Evolutionary conservation across 108 stramenopile genomes (phyloP), one percentile per base, ranked within the genome.

Genomic region (Cyclotella baltica): DNA sequence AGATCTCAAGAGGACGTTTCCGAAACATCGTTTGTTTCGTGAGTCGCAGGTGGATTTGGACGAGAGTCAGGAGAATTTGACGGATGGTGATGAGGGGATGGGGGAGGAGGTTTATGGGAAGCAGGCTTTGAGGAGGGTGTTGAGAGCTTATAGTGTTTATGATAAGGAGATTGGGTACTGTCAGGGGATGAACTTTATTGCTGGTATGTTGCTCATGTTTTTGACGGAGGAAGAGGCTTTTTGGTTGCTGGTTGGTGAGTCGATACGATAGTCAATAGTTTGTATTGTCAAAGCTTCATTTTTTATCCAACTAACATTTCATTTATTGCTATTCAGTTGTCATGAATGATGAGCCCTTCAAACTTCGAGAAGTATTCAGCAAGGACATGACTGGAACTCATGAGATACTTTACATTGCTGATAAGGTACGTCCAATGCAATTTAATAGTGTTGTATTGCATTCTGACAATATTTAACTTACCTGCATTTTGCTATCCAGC

Each of bases 151-250:
- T 65, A 87, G 91, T 58, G 69, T 89, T 29, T 85, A 92, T 64
- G 98, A 98, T 62, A 73, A 52, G 13, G 93, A 96, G 67, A 87
- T 97, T 20, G 96, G 97, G 4, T 98, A 98, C 72, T 98, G 98
- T 67, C 98, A 98, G 70, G 98, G 98, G 23, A 96, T 98, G 96
- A 95, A 94, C 62, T 98, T 95, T 75, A 89, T 98, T 48, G 90
- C 93, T 23, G 98, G 89, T 22, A 91, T 96, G 92, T 89, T 96
- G 23, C 72, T 97, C 53, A 91, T 90, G 1, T 83, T 91, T 31
- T 75, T 94, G 78, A 63, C 77, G 5, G 90, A 93, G 62, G 94
- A 95, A 57, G 87, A 95, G 73, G 86, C 93, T 0, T 96, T 96
- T 81, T 96, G 93, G 95, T 31, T 93, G 15, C 75, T 96, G 5